Evolutionary conservation across 2,329 filamentous ascomycete genomes (phyloP).

Genomic region (Neoarthrinium moseri): DNA sequence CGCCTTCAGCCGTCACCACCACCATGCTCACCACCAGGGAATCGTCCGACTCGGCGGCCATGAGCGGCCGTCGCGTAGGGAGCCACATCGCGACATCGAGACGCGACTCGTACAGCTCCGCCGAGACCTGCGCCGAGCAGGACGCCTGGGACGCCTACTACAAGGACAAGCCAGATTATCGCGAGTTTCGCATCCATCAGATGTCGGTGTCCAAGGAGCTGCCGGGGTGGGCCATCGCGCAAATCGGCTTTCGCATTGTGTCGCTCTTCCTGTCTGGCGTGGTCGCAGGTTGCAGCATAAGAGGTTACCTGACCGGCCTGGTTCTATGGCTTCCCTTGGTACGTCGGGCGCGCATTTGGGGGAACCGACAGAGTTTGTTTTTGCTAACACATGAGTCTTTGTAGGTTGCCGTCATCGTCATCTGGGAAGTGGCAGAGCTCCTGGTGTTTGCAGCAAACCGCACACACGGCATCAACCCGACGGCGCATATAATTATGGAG

Average conservation of each 20-base stretch:
- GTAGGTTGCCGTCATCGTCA: slow-evolving; percentile 1
- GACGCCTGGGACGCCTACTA: neutral
- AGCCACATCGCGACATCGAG: neutral
- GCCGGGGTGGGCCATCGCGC: slow-evolving; percentile 3
- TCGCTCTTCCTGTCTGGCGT: slow-evolving; percentile 6
- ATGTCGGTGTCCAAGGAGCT: neutral
- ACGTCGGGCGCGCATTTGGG: neutral
- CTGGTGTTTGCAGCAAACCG: slow-evolving; percentile 4
- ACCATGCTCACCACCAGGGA: slow-evolving; percentile 1
- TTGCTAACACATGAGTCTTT: neutral
- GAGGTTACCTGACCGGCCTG: slow-evolving; percentile 3
- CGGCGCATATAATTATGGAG: slow-evolving; percentile 2
- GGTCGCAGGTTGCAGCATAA: slow-evolving; percentile 5
- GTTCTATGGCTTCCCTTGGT: slow-evolving; percentile 7
- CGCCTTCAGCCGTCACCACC: too few species aligned
- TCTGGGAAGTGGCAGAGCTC: slow-evolving; percentile 7
- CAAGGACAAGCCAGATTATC: slow-evolving; percentile 7
- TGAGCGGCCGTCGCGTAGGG: neutral
- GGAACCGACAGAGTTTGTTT: neutral
- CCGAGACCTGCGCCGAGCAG: neutral
- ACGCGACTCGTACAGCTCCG: slow-evolving; percentile 1
- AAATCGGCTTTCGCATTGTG: slow-evolving; percentile 6
- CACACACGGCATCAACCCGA: slow-evolving; percentile 5
- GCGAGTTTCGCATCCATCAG: too few species aligned
- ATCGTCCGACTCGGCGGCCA: slow-evolving; percentile 1